Percentiles rank a stretch among this genome's conserved stretches.
Conservation (phyloP, 1,284 basidiomycete species). For the Rhodotorula sp. region DNA sequence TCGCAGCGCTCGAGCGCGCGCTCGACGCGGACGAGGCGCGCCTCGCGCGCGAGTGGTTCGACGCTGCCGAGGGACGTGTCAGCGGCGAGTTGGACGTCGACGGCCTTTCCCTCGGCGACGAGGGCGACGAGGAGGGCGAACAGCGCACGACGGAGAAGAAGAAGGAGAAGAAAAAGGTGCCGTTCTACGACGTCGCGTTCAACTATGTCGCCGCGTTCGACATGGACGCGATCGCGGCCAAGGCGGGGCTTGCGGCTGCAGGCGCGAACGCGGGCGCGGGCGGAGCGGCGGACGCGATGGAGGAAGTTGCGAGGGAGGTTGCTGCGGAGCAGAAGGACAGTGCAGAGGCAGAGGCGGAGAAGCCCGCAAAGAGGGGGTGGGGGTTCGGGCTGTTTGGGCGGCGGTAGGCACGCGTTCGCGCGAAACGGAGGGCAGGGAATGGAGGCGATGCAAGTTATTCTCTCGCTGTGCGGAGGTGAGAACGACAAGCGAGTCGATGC, state of each 20-base stretch:
- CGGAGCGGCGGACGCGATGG: constrained; percentile 50
- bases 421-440: too few species aligned
- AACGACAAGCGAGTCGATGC: neutral
- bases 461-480: neutral
- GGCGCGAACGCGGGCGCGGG: constrained; percentile 37
- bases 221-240: constrained; percentile 64
- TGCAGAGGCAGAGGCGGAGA: constrained; percentile 52
- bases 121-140: neutral
- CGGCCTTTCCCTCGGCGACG: constrained; percentile 10
- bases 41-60: constrained; percentile 39
- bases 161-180: constrained; percentile 53
- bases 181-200: constrained; percentile 92
- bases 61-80: constrained; percentile 24
- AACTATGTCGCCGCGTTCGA: constrained; percentile 73
- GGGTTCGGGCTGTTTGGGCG: constrained; percentile 37
- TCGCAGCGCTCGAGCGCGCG: constrained; percentile 30
- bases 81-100: neutral
- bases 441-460: neutral
- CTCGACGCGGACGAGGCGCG: constrained; percentile 29
- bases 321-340: constrained; percentile 20
- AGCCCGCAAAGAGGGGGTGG: constrained; percentile 31
- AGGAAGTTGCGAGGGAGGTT: constrained; percentile 46
- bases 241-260: constrained; percentile 55
- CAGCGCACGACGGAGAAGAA: too few species aligned
- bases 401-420: neutral